Evolutionary conservation across 225 moss, liverwort and hornwort species (phyloP).

Genomic region (Marchantia polymorpha): DNA sequence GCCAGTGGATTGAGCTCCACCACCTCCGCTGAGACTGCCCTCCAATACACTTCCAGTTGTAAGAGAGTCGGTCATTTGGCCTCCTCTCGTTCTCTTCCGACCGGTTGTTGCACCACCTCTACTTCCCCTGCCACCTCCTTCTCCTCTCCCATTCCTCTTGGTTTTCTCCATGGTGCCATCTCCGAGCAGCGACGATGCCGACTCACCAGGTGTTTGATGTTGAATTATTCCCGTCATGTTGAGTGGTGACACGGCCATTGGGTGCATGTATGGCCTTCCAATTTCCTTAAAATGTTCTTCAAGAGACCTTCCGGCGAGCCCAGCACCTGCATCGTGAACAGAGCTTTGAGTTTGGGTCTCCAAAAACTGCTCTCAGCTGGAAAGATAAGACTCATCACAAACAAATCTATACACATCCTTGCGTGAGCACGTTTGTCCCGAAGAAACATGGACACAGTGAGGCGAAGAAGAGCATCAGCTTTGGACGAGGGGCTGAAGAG

Average conservation of each 20-base stretch:
- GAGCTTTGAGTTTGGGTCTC: not conserved
- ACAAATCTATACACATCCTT: too few species aligned
- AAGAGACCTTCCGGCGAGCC: conserved; percentile 7
- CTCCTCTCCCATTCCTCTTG: conserved; percentile 35
- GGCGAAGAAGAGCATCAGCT: too few species aligned
- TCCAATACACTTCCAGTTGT: conserved; percentile 34
- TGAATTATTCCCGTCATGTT: conserved; percentile 25
- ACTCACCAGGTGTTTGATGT: conserved; percentile 33
- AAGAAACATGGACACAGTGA: too few species aligned
- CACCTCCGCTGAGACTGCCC: conserved; percentile 36
- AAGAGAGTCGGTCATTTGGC: conserved; percentile 21
- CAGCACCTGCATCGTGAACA: not conserved
- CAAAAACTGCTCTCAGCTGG: too few species aligned
- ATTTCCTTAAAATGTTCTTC: too few species aligned
- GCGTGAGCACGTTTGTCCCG: too few species aligned
- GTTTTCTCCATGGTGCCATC: conserved; percentile 37
- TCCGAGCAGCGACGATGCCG: conserved; percentile 33
- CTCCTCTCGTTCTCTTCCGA: conserved; percentile 41
- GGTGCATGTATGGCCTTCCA: not conserved
- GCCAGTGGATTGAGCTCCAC: conserved; percentile 24
- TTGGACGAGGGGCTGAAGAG: too few species aligned
- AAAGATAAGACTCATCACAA: too few species aligned
- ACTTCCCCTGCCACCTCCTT: conserved; percentile 39
- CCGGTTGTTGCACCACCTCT: conserved; percentile 44
- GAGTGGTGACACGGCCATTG: not conserved